phyloP scores from a whole-genome alignment of 306 rosid species.

The Lupinus albus region DNA sequence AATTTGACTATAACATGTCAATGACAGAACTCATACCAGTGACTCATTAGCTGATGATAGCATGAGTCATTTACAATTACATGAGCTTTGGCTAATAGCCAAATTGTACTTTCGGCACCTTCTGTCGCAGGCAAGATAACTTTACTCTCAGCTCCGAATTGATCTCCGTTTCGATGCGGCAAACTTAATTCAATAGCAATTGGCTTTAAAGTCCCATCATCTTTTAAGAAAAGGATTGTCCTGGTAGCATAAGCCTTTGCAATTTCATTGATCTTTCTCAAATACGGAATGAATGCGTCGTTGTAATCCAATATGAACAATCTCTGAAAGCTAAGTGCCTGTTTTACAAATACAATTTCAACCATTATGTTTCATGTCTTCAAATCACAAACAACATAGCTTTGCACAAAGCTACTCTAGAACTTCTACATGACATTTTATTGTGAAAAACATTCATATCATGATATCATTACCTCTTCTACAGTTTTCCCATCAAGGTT shows the following conservation, averaged over 20 bases:
- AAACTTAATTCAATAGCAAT: conserved; percentile 65
- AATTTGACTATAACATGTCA: background rate
- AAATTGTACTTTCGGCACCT: conserved; percentile 59
- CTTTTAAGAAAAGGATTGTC: conserved; percentile 64
- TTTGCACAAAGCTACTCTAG: background rate
- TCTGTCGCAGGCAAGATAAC: conserved; percentile 54
- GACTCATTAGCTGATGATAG: conserved; percentile 72
- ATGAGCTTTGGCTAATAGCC: conserved; percentile 78
- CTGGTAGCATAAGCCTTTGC: conserved; percentile 65
- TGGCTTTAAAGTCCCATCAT: conserved; percentile 72
- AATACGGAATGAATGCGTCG: conserved; percentile 63
- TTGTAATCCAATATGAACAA: conserved; percentile 72
- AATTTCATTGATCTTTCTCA: conserved; percentile 53
- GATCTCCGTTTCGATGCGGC: conserved; percentile 64
- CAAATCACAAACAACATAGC: no score
- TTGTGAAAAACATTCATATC: background rate
- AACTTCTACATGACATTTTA: background rate
- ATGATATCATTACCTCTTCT: background rate
- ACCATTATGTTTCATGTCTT: background rate
- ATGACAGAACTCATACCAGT: conserved; percentile 48
- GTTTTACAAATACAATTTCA: conserved; percentile 31
- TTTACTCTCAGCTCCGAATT: conserved; percentile 56
- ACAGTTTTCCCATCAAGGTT: conserved; percentile 50
- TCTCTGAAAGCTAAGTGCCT: conserved; percentile 63
- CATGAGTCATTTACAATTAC: conserved; percentile 71